These are phyloP conservation scores for Cryptococcus amylolentus DNA, from an alignment of 1,284 basidiomycete species.

Conservation along the genomic window DNA sequence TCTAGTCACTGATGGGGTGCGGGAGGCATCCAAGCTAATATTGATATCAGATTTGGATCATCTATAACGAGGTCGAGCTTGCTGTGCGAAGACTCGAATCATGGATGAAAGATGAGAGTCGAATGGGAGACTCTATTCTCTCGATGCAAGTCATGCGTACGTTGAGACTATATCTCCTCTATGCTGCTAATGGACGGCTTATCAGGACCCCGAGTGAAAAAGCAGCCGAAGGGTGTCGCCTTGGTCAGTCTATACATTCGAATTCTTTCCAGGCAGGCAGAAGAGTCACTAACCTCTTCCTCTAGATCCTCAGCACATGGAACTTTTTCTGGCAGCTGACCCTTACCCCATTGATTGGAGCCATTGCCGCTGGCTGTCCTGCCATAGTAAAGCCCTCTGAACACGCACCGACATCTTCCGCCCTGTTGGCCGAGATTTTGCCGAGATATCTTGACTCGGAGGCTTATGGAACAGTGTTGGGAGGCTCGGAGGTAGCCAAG, in stretches of 20 bases:
- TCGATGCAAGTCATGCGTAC: conserved; percentile 42
- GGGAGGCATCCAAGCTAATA: background rate
- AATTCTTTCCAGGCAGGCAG: too few relatives aligned
- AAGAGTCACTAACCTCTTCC: too few relatives aligned
- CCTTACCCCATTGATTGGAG: conserved; percentile 62
- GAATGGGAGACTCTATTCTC: conserved; percentile 54
- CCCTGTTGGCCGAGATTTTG: conserved; percentile 68
- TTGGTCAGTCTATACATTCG: conserved; percentile 52
- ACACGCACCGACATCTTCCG: conserved; percentile 62
- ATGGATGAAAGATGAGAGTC: conserved; percentile 69
- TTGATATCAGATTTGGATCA: conserved; percentile 43
- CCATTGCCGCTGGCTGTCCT: conserved; percentile 75
- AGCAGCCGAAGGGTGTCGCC: conserved; percentile 71
- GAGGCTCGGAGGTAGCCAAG: conserved; percentile 69
- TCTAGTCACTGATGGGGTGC: background rate
- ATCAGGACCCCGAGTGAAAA: conserved; percentile 60
- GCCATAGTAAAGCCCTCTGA: conserved; percentile 76
- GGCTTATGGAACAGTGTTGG: conserved; percentile 68
- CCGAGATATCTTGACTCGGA: conserved; percentile 77
- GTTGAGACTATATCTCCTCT: conserved; percentile 8
- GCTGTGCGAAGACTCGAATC: conserved; percentile 66
- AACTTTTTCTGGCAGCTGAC: conserved; percentile 59
- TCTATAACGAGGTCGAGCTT: conserved; percentile 60
- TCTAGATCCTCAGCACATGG: conserved; percentile 17
- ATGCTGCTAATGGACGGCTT: conserved; percentile 24